phyloP scores from a whole-genome alignment of 2,329 filamentous ascomycete species.

The Rugonectria rugulosa region DNA sequence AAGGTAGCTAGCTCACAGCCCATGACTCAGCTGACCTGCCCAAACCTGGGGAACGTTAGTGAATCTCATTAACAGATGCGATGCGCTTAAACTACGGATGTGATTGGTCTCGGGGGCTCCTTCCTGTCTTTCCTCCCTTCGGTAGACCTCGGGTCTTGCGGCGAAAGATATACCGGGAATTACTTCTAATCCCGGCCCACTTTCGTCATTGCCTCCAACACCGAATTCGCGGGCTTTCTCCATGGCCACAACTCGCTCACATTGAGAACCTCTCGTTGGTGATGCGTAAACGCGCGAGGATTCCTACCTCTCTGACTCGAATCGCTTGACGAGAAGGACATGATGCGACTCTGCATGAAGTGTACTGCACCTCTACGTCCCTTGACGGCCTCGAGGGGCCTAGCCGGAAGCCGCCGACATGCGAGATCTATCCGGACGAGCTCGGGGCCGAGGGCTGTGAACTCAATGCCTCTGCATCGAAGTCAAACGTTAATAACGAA shows the following conservation, averaged over 20 bases:
- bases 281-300: conserved; percentile 20
- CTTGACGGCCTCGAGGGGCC: conserved; percentile 19
- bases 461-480: conserved; percentile 13
- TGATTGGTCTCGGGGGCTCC: conserved; percentile 14
- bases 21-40: not conserved
- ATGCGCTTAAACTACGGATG: conserved; percentile 34
- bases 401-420: conserved; percentile 27
- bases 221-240: conserved; percentile 36
- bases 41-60: conserved; percentile 25
- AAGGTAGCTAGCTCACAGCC: too few species aligned
- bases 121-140: too few species aligned
- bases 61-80: conserved; percentile 18
- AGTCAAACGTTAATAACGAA: conserved; percentile 5
- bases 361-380: conserved; percentile 29
- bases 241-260: conserved; percentile 23
- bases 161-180: conserved; percentile 28
- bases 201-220: conserved; percentile 33
- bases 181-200: conserved; percentile 40
- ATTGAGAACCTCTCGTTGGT: conserved; percentile 1
- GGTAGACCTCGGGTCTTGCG: conserved; percentile 27
- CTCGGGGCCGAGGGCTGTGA: conserved; percentile 23
- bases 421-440: conserved; percentile 33
- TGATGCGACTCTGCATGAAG: conserved; percentile 30
- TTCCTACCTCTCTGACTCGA: not conserved
- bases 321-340: conserved; percentile 13